These are phyloP conservation scores for Dipteronia sinensis DNA, from an alignment of 345 rosid genomes.

Conservation along the genomic window DNA sequence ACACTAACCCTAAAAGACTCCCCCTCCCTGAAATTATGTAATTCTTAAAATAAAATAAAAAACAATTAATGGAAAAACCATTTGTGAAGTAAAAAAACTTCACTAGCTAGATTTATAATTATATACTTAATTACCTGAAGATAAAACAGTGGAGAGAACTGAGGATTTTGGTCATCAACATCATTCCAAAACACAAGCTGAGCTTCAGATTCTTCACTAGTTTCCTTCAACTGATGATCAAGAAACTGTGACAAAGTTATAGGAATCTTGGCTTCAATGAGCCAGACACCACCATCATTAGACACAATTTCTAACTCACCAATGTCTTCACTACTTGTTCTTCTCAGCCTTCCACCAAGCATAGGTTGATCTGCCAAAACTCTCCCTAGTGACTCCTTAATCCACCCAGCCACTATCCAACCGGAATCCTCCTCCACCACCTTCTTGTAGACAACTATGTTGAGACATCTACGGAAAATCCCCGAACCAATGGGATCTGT, in stretches of 20 bases:
- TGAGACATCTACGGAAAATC: conserved; percentile 48
- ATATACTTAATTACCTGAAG: conserved; percentile 51
- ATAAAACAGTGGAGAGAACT: conserved; percentile 69
- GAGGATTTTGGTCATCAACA: conserved; percentile 62
- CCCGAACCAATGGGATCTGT: conserved; percentile 34
- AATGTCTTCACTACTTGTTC: conserved; percentile 25
- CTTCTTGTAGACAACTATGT: conserved; percentile 48
- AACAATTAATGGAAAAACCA: too few relatives aligned
- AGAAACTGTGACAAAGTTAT: conserved; percentile 54
- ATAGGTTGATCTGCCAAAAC: conserved; percentile 61
- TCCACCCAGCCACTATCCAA: conserved; percentile 71
- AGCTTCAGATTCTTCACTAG: conserved; percentile 45
- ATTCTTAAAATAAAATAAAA: too few relatives aligned
- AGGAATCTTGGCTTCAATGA: conserved; percentile 56
- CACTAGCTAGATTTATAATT: not conserved
- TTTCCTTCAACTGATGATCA: conserved; percentile 22
- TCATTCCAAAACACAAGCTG: conserved; percentile 77
- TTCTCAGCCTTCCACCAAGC: conserved; percentile 60
- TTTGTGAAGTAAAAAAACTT: not conserved
- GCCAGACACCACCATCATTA: conserved; percentile 70
- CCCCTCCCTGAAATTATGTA: too few relatives aligned
- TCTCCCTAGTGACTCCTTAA: conserved; percentile 66
- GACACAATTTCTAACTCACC: conserved; percentile 67
- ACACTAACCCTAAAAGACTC: too few relatives aligned
- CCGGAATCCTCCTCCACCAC: conserved; percentile 50